Evolutionary conservation across 306 rosid genomes (phyloP), one percentile per base, ranked within the genome.

Genomic region (Crotalaria pallida): DNA sequence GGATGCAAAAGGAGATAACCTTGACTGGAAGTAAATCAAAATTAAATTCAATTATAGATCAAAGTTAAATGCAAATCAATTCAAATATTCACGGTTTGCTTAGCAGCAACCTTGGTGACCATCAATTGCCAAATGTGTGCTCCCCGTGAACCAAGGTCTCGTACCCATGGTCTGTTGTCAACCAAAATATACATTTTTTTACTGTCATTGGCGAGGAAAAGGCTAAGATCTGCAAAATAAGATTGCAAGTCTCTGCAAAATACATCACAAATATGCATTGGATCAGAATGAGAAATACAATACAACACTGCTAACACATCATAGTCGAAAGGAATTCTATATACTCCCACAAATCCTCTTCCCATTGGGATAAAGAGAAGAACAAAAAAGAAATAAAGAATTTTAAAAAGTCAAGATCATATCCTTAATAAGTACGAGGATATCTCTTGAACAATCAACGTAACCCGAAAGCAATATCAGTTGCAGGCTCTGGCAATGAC

Each of bases 91-190:
- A 44, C 13, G 64, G 60, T 33, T 15, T 61, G 29, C 5, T 62
- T 43, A 71, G 33, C 26, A 71, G 33, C 26, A 68, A 95, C 99
- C 99, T 89, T 95, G 27, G 97, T 95, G 77, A 95, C 91, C 99
- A 95, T 89, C 77, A 88, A 81, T 52, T 95, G 99, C 99, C 99
- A 95, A 12, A 95, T 68, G 81, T 88, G 99, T 26, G 90, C 96
- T 41, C 87, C 79, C 70, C 87, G 77, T 29, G 87, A 80, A 57
- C 96, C 84, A 47, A 80, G 83, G 85, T 88, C 88, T 74, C 88
- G 83, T 81, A 88, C 76, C 92, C 96, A 91, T 83, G 96, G 99
- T 74, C 97, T 88, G 16, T 95, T 95, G 81, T 95, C 97, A 73
- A 95, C 99, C 85, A 95, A 86, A 61, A 95, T 85, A 79, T 84